Evolutionary conservation across 1,284 basidiomycete species (phyloP), one percentile per base, ranked within the genome.

Genomic region (Ustilago hordei): DNA sequence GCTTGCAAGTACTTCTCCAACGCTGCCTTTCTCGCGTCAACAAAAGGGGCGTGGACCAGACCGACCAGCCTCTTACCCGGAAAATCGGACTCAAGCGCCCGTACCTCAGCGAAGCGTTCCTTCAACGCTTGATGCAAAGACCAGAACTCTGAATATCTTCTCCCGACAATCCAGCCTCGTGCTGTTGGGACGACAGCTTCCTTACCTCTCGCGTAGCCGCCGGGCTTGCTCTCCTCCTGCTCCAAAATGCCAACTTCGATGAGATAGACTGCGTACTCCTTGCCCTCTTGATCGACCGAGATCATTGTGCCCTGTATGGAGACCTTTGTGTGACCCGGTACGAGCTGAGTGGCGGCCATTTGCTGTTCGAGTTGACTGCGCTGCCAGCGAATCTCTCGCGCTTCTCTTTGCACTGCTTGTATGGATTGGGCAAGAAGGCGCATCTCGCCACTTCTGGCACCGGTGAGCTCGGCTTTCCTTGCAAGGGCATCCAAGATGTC

Each of bases 111-210:
- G 36, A 55, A 75, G 15, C 71, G 90, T 59, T 95, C 93, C 66
- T 91, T 91, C 55, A 99, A 87, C 65, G 91, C 91, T 78, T 91
- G 92, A 84, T 98, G 93, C 89, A 98, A 91, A 60, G 90, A 91
- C 81, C 92, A 90, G 86, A 99, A 99, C 85, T 98, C 95, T 85
- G 94, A 97, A 86, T 97, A 99, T 69, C 96, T 88, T 75, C 95
- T 89, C 5, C 93, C 92, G 3, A 98, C 92, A 32, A 95, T 91
- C 96, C 96, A 98, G 3, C 93, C 93, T 1, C 92, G 92, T 1
- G 75, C 62, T 11, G 67, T 61, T 23, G 60, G 43, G 8, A 48
- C 28, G 1, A 36, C 15, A 2, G 28, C 9, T 8, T 60, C 57
- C 5, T 32, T 55, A n/a, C 48, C 35, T 39, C 47, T 57, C 8